Base-by-base conservation (phyloP, 2,329 filamentous ascomycete genomes). In the Epicoccum nigrum region DNA sequence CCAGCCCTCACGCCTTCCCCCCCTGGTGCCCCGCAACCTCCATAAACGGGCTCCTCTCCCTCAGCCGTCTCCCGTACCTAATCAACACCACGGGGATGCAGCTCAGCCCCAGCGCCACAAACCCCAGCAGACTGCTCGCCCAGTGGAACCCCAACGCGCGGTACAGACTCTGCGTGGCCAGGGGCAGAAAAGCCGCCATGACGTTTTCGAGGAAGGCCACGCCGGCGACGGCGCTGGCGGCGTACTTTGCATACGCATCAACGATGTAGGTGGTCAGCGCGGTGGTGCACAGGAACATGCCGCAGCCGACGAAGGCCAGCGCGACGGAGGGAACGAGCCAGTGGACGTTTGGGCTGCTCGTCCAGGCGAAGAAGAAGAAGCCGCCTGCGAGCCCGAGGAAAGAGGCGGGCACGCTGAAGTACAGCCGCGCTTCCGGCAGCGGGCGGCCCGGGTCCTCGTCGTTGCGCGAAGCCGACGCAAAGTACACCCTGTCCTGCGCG, bases 281-380 rank as follows among this genome's bases (percentile, higher is more conserved):
- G 1, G 71, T 67, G 0, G 81, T 74, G 7, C 81, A 75, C 25
- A 73, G 69, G 11, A 77, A 77, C 58, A 77, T 79, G 2, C 79
- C 80, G 20, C 78, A 78, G 0, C 80, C 80, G 1, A 82, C 75
- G 59, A 81, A 72, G 0, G 63, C 68, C 2, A 83, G 69, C 0
- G 79, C 78, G 13, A 80, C 65, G 0, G 76, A 72, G 0, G 80
- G 79, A 5, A 74, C 70, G 5, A 79, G 75, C 80, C 80, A 83
- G 1, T 70, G 76, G 0, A 80, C 32, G 2, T 39, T 45, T 0
- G 76, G 58, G 34, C 74, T 79, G 1, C 73, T 71, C 1, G 78
- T 77, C 80, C 79, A 82, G 0, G 71, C 80, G 53, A 81, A 82
- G 25, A 75, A 71, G 54, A 83, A 81, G 67, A 82, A 74, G 12